Evolutionary conservation across 495 filamentous ascomycete species (phyloP).

Genomic region (Zalerion maritima): DNA sequence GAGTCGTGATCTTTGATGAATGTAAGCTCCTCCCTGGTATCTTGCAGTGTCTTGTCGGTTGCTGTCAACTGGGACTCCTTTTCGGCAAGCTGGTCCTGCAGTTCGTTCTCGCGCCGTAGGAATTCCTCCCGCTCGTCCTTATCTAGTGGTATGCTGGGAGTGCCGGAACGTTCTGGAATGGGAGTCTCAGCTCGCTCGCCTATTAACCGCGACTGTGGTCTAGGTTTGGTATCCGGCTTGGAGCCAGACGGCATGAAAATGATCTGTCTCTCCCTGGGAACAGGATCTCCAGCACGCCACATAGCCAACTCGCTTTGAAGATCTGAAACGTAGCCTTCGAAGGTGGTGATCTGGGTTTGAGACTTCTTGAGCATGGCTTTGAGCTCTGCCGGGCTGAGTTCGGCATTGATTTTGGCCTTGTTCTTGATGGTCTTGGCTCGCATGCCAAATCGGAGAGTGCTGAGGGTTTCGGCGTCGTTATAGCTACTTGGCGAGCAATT

Average conservation of each 20-base stretch:
- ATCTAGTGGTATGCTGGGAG: conserved; percentile 74
- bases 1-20: conserved; percentile 69
- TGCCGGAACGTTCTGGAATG: conserved; percentile 60
- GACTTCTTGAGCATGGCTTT: conserved; percentile 84
- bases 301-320: conserved; percentile 71
- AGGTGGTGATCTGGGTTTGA: conserved; percentile 75
- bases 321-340: conserved; percentile 70
- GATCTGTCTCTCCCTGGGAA: conserved; percentile 78
- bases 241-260: conserved; percentile 39
- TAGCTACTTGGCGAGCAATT: conserved; percentile 98
- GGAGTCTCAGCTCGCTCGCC: conserved; percentile 66
- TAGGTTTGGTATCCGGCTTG: conserved; percentile 66
- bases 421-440: conserved; percentile 98
- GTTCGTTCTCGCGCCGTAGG: conserved; percentile 83
- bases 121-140: conserved; percentile 98
- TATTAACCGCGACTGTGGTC: conserved; percentile 67
- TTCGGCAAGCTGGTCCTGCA: conserved; percentile 91
- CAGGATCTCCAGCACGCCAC: conserved; percentile 78
- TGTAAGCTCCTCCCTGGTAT: conserved; percentile 69
- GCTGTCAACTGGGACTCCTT: conserved; percentile 69
- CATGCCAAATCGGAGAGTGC: conserved; percentile 89
- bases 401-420: conserved; percentile 98
- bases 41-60: conserved; percentile 61
- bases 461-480: conserved; percentile 90
- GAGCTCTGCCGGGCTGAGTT: conserved; percentile 87